A percentile compares a stretch with the other conserved stretches of the same genome.
Evolutionary conservation across 2,329 filamentous ascomycete species (phyloP).

Genomic region (Xylaria digitata): DNA sequence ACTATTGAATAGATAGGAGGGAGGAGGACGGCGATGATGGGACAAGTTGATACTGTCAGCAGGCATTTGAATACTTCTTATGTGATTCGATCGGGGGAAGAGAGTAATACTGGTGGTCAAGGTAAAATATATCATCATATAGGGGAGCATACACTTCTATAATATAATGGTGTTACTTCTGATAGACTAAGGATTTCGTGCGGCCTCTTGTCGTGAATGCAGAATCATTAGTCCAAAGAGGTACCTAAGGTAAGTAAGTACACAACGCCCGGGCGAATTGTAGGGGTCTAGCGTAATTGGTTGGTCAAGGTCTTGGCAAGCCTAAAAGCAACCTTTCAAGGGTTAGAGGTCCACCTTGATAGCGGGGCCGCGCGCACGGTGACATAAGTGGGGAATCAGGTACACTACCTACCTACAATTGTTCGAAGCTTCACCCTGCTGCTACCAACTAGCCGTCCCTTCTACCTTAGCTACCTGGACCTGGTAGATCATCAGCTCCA

Average conservation of each 20-base stretch:
- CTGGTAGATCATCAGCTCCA: background rate
- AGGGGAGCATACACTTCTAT: too few species aligned
- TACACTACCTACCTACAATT: background rate
- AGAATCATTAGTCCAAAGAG: too few species aligned
- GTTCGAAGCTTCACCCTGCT: background rate
- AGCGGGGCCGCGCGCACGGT: slow-evolving; percentile 22
- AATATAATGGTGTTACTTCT: too few species aligned
- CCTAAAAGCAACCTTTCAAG: background rate
- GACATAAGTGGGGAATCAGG: slow-evolving; percentile 23
- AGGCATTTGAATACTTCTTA: too few species aligned
- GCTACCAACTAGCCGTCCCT: background rate
- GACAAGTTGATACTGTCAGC: background rate
- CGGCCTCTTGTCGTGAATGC: background rate
- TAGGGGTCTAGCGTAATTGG: background rate
- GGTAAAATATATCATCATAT: too few species aligned
- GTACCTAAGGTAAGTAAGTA: too few species aligned
- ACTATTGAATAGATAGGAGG: background rate
- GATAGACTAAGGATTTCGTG: too few species aligned
- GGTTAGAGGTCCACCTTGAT: background rate
- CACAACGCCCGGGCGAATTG: too few species aligned
- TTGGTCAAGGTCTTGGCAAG: slow-evolving; percentile 8
- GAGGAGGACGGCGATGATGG: background rate
- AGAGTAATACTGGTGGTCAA: too few species aligned
- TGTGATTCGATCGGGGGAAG: too few species aligned
- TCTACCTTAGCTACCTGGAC: background rate